Percentiles rank a stretch among this genome's conserved stretches.
These are phyloP conservation scores for Paramyrothecium sp. DNA, from an alignment of 2,329 filamentous ascomycete genomes.

Conservation along the genomic window DNA sequence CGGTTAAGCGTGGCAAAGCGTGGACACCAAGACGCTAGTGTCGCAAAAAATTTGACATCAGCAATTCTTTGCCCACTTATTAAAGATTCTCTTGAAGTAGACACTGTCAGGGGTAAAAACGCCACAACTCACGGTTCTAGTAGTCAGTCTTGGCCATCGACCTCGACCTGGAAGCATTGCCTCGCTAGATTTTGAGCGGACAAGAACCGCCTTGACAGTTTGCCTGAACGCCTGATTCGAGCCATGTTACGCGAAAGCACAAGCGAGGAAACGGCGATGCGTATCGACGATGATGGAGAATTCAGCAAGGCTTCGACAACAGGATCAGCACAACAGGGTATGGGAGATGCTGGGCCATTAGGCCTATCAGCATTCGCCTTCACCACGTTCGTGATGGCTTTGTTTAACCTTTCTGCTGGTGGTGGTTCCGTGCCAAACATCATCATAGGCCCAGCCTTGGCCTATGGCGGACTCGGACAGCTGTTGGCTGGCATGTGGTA, in stretches of 20 bases:
- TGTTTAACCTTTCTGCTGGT: not conserved
- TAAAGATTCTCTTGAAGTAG: not conserved
- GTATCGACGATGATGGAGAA: not conserved
- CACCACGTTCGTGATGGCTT: slow-evolving; percentile 2
- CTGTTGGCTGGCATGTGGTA: slow-evolving; percentile 1
- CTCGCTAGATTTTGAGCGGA: not conserved
- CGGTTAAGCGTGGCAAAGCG: not conserved
- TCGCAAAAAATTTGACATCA: not conserved
- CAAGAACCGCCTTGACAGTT: not conserved
- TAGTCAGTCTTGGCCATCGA: not conserved
- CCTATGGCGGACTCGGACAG: slow-evolving; percentile 1
- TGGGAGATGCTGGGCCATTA: not conserved
- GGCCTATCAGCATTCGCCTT: not conserved
- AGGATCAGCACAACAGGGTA: not conserved
- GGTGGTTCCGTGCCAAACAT: slow-evolving; percentile 1
- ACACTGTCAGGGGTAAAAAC: no score
- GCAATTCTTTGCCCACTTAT: not conserved
- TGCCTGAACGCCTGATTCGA: not conserved
- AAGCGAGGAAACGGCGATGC: not conserved
- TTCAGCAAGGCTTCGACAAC: not conserved
- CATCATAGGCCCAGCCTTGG: not conserved
- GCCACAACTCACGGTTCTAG: not conserved
- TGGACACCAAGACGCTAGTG: not conserved
- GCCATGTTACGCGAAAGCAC: not conserved
- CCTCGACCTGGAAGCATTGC: not conserved